Evolutionary conservation across 371 early-diverging fungal genomes (phyloP), one percentile per base, ranked within the genome.

Genomic region (Rhizopus microsporus): DNA sequence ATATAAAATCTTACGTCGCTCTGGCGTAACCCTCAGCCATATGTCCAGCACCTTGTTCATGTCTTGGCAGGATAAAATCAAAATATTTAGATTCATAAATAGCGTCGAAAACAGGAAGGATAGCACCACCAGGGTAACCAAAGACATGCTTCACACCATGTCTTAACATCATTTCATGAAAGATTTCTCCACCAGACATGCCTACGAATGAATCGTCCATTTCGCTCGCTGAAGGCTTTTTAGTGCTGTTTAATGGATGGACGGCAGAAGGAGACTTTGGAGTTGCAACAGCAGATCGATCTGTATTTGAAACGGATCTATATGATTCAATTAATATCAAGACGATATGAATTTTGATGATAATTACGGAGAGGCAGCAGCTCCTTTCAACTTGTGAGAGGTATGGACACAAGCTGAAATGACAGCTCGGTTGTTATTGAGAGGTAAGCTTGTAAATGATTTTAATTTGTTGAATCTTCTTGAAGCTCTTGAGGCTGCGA

Each of bases 41-140:
- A 73, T 98, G 98, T 10, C 98, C 98, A 51, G 94, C 97, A 62
- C 98, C 98, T 76, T 98, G 98, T 71, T 98, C 98, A 68, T 96
- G 97, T 63, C 98, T 78, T 37, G 98, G 96, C 44, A 98, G 82
- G 61, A 98, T 84, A 62, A 96, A 95, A 54, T 96, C 83, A 71
- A 98, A 98, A 69, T 96, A 90, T 60, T 88, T 84, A 30, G 93
- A 92, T 69, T 96, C 88, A 83, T 98, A 85, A 68, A 98, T 98
- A 48, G 98, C 97, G 75, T 96, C 96, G 73, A 93, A 96, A 3
- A 98, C 96, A 10, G 97, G 98, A 56, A 96, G 82, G 66, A 96
- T 96, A 16, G 98, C 97, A 54, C 97, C 96, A 56, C 97, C 98
- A 43, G 96, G 96, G 67, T 98, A 98, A 10, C 98, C 98, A 81